Conservation (phyloP, 2,329 filamentous ascomycete species). For the Didymella pinodella region DNA sequence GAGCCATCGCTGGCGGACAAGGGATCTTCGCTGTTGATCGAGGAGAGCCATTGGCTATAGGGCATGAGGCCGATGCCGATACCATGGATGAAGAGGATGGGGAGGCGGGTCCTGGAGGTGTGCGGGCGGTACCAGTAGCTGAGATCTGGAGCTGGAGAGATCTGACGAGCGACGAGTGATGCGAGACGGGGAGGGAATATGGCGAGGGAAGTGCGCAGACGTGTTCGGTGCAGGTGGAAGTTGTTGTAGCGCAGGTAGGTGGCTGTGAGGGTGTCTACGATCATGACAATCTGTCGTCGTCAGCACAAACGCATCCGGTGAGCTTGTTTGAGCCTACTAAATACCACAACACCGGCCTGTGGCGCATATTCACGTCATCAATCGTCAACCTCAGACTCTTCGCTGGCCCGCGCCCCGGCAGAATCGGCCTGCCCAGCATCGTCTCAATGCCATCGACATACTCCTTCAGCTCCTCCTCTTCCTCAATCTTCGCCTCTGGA, state of each 20-base stretch:
- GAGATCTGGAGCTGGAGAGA: conserved; percentile 60
- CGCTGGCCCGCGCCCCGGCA: conserved; percentile 64
- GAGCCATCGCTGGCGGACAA: conserved; percentile 51
- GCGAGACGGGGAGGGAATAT: conserved; percentile 68
- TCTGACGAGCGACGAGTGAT: conserved; percentile 55
- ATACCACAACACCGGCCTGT: conserved; percentile 72
- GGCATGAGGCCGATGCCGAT: conserved; percentile 73
- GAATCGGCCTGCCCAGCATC: conserved; percentile 60
- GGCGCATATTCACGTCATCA: conserved; percentile 68
- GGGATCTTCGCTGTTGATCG: conserved; percentile 54
- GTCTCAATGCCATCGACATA: conserved; percentile 64
- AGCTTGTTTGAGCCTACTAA: conserved; percentile 51
- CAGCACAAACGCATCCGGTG: neutral
- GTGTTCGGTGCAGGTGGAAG: conserved; percentile 62
- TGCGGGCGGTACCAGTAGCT: conserved; percentile 74
- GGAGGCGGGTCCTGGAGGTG: conserved; percentile 63
- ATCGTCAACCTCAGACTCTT: conserved; percentile 69
- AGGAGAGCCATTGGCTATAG: conserved; percentile 65
- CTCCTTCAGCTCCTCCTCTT: conserved; percentile 62
- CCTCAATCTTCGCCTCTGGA: conserved; percentile 33
- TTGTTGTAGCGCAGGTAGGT: conserved; percentile 57
- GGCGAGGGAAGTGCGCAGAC: conserved; percentile 53
- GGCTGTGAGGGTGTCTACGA: conserved; percentile 60
- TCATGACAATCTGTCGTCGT: conserved; percentile 52
- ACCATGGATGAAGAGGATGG: conserved; percentile 74